A percentile compares a stretch with the other conserved stretches of the same genome.
Evolutionary conservation across 1,284 basidiomycete species (phyloP).

Genomic region (Psilocybe mexicana): DNA sequence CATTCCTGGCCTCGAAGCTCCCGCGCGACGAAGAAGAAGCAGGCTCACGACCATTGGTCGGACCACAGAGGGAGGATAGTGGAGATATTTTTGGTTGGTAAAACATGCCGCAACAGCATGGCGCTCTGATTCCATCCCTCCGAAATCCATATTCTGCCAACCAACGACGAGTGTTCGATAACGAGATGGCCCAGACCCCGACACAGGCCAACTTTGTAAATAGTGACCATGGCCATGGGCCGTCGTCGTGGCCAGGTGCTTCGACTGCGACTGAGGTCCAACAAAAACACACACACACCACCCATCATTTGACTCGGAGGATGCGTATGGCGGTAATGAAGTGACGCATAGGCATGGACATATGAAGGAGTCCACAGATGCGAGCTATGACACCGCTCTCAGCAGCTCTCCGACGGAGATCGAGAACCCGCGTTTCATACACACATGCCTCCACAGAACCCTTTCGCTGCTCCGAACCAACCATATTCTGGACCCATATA

Average conservation of each 20-base stretch:
- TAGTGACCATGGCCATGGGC: neutral
- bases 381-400: slow-evolving; percentile 24
- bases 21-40: slow-evolving; percentile 21
- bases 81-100: slow-evolving; percentile 33
- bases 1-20: slow-evolving; percentile 9
- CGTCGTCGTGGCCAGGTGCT: neutral
- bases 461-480: neutral
- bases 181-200: slow-evolving; percentile 19
- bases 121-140: neutral
- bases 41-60: slow-evolving; percentile 12
- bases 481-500: slow-evolving; percentile 7
- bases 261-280: neutral
- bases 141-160: slow-evolving; percentile 10
- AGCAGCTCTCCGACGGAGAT: slow-evolving; percentile 14
- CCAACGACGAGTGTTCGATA: slow-evolving; percentile 5
- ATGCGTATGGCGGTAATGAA: slow-evolving; percentile 16
- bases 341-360: slow-evolving; percentile 17
- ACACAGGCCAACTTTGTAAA: slow-evolving; percentile 21
- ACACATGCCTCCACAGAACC: neutral
- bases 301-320: slow-evolving; percentile 7
- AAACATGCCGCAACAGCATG: slow-evolving; percentile 2
- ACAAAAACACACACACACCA: neutral
- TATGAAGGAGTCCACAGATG: slow-evolving; percentile 22
- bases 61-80: slow-evolving; percentile 23
- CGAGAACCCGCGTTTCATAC: neutral